Evolutionary conservation across 2,329 filamentous ascomycete species (phyloP).

Genomic region (Laburnicola sp.): DNA sequence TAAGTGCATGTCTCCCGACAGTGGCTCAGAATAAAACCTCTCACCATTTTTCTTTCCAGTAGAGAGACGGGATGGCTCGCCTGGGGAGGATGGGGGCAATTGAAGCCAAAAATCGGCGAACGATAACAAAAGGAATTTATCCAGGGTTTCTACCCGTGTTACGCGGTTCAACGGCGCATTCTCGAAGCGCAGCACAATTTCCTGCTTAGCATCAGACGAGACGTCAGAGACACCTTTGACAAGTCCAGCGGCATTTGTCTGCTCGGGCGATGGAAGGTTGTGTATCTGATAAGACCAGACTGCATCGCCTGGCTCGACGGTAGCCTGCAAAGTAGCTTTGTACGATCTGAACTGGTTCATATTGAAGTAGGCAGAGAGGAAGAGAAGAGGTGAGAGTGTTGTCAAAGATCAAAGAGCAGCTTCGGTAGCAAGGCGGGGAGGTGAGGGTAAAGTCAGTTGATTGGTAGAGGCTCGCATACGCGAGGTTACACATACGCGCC

Average conservation of each 20-base stretch:
- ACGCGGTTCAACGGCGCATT: slow-evolving; percentile 38
- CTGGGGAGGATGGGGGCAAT: slow-evolving; percentile 10
- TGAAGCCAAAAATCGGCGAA: slow-evolving; percentile 41
- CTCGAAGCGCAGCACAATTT: slow-evolving; percentile 32
- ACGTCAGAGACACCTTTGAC: slow-evolving; percentile 37
- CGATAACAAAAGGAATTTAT: slow-evolving; percentile 42
- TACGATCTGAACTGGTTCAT: slow-evolving; percentile 19
- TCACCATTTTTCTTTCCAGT: slow-evolving; percentile 38
- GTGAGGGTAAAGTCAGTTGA: background rate
- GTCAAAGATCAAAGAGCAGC: background rate
- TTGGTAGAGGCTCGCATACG: slow-evolving; percentile 3
- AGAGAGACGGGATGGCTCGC: slow-evolving; percentile 21
- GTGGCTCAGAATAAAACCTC: too few relatives aligned
- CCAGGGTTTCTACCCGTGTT: slow-evolving; percentile 29
- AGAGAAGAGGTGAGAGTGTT: background rate
- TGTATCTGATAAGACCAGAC: slow-evolving; percentile 33
- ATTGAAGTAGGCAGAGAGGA: background rate
- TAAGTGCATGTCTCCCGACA: too few relatives aligned
- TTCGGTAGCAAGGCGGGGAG: background rate
- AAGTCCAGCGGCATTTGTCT: slow-evolving; percentile 18
- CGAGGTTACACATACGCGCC: slow-evolving; percentile 5
- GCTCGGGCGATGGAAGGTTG: slow-evolving; percentile 26
- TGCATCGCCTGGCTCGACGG: slow-evolving; percentile 26
- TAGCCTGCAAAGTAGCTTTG: slow-evolving; percentile 20
- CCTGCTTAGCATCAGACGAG: slow-evolving; percentile 26